Conservation (phyloP, 495 filamentous ascomycete genomes). For the Aspergillus bertholletiae region DNA sequence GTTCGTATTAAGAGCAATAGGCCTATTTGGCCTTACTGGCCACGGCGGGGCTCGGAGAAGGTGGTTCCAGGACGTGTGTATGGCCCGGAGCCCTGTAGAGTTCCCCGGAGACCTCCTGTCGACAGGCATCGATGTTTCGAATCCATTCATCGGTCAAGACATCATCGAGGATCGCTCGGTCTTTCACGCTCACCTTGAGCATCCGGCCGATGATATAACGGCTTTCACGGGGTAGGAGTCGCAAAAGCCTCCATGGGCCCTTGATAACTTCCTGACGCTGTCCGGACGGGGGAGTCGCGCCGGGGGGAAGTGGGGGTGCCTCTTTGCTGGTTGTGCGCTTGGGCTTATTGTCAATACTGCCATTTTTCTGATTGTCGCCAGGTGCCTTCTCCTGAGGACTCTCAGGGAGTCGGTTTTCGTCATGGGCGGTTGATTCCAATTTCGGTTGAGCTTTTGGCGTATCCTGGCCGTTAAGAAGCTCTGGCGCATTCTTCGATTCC, state of each 20-base stretch:
- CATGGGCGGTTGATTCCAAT: conserved; percentile 11
- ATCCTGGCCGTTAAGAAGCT: conserved; percentile 9
- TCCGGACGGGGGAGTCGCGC: conserved; percentile 22
- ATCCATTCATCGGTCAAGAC: conserved; percentile 92
- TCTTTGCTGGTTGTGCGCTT: conserved; percentile 49
- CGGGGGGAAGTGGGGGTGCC: conserved; percentile 36
- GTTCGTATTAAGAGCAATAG: conserved; percentile 9
- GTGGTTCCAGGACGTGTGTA: conserved; percentile 61
- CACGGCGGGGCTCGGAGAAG: conserved; percentile 39
- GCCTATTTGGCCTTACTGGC: conserved; percentile 40
- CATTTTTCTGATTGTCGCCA: conserved; percentile 22
- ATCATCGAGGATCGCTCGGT: conserved; percentile 78
- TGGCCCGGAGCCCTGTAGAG: conserved; percentile 54
- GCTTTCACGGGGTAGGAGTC: conserved; percentile 85
- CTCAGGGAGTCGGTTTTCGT: conserved; percentile 21
- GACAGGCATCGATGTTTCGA: conserved; percentile 59
- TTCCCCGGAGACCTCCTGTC: conserved; percentile 55
- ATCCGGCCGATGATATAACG: conserved; percentile 87
- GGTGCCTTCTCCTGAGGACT: conserved; percentile 18
- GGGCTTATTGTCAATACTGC: conserved; percentile 18
- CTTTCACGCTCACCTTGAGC: conserved; percentile 84
- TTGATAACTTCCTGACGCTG: conserved; percentile 75
- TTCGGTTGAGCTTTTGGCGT: conserved; percentile 13
- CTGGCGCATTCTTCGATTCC: conserved; percentile 6
- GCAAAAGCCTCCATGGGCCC: conserved; percentile 90